Base-by-base conservation (phyloP, 352 stramenopile genomes). In the Thraustochytrium striatum region DNA sequence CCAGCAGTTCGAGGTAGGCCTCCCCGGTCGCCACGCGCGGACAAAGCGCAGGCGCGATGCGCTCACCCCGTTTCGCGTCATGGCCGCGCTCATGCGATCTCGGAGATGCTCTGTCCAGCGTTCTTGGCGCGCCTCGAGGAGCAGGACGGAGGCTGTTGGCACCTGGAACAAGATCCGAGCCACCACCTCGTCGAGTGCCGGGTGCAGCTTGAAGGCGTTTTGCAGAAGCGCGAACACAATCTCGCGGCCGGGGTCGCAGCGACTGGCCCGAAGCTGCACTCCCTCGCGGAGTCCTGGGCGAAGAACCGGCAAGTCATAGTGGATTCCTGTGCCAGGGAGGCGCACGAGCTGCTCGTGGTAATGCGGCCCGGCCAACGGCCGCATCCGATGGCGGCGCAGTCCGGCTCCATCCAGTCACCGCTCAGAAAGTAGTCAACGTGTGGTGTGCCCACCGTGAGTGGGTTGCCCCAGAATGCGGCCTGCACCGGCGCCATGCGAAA, bases 371-470 rank as follows among this genome's bases (percentile, higher is more conserved):
- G 11, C 32, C 47, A 53, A 38, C 43, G 35, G 38, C 11, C 32
- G 5, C 38, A 78, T 73, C 32, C 75, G 84, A 50, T 84, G 8
- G 11, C 2, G 3, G 33, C 8, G 7, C 61, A 3, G 38, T 81
- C 50, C 19, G n/a, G 53, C 72, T 91, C 88, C 75, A 90, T 84
- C n/a, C 79, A 55, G 30, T 91, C 87, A 8, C 82, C 84, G 16
- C 85, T 89, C 5, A 92, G 50, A 68, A 92, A 92, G 62, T 88
- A 92, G 80, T 92, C 88, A 25, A 92, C 85, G 3, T 78, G 13
- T 35, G 65, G 9, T 82, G 80, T 47, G 8, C 85, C 88, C 47
- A 82, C 84, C 2, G 86, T 92, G 8, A 90, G 79, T 9, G 87
- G 88, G 65, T 87, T 89, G n/a, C 88, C 88, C 88, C 88, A 91